Base-by-base conservation (phyloP, 2,329 filamentous ascomycete genomes). In the Plectosphaerella plurivora region DNA sequence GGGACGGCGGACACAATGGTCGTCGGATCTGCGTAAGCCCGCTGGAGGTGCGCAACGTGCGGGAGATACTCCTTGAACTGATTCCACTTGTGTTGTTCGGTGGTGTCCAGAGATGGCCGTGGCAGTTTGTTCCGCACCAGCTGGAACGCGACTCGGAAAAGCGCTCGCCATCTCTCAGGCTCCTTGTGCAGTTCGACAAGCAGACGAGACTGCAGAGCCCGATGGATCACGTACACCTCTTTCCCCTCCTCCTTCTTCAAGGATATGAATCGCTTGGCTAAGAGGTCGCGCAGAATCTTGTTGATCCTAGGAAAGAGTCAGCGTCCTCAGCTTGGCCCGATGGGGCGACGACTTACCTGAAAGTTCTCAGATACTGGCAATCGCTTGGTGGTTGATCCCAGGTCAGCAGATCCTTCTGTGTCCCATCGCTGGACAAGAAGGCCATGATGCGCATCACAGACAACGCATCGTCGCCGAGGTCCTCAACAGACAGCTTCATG, bases 51-150 rank as follows among this genome's bases (percentile, higher is more conserved):
- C 4, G 55, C 49, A 5, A 59, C 57, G 47, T 59, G 57, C 5
- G 55, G 55, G n/a, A 59, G 22, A 44, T 57, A 59, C 50, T 59
- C 53, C 37, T 57, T 59, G 54, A 57, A 59, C 35, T 53, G 50
- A 25, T 51, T 55, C 57, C 57, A 57, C 42, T 56, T 57, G 15
- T 51, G 41, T 14, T 50, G 39, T 20, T 59, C 53, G 10, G 53
- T 24, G 12, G 36, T 51, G 9, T 55, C 51, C 9, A 57, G 50
- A 8, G 53, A 57, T 15, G 55, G 57, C 10, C 53, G 49, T 11
- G 55, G 57, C n/a, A 57, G 53, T 5, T 50, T 53, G 18, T 49
- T 37, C 5, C 55, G 53, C 22, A 57, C 51, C 4, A 59, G 44
- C 15, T 53, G 25, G 39, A 56, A 53, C n/a, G 55, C 55, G 11